Evolutionary conservation across 2,329 filamentous ascomycete genomes (phyloP).

Genomic region (Fusarium subtropicale): DNA sequence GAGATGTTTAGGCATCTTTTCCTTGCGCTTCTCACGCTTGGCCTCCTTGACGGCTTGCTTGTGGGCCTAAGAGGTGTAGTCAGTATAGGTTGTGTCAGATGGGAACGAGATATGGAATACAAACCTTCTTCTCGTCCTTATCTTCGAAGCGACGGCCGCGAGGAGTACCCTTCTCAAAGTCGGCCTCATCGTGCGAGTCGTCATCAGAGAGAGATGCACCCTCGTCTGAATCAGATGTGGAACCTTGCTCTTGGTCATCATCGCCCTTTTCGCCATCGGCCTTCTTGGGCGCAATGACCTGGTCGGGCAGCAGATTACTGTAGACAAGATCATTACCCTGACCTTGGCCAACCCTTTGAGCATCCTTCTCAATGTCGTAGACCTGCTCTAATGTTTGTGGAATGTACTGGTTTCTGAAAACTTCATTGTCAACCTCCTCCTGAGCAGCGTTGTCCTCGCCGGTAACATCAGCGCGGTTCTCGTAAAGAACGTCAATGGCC

Average conservation of each 20-base stretch:
- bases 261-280: constrained; percentile 53
- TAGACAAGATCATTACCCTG: constrained; percentile 85
- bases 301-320: constrained; percentile 82
- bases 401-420: constrained; percentile 96
- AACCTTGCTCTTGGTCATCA: constrained; percentile 50
- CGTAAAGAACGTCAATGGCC: constrained; percentile 75
- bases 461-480: constrained; percentile 62
- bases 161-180: constrained; percentile 74
- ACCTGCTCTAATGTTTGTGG: constrained; percentile 96
- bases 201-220: constrained; percentile 61
- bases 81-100: constrained; percentile 24
- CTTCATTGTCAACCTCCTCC: constrained; percentile 84
- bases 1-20: constrained; percentile 95
- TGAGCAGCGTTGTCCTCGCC: constrained; percentile 66
- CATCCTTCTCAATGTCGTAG: constrained; percentile 94
- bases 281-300: constrained; percentile 60
- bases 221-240: constrained; percentile 58
- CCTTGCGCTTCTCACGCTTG: constrained; percentile 91
- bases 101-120: constrained; percentile 25
- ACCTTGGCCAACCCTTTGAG: constrained; percentile 78
- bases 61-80: constrained; percentile 63
- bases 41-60: constrained; percentile 95
- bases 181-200: constrained; percentile 61
- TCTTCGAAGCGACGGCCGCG: constrained; percentile 89
- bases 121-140: constrained; percentile 86